Conservation (phyloP, 257 asterid genomes). For the Penstemon eatonii region DNA sequence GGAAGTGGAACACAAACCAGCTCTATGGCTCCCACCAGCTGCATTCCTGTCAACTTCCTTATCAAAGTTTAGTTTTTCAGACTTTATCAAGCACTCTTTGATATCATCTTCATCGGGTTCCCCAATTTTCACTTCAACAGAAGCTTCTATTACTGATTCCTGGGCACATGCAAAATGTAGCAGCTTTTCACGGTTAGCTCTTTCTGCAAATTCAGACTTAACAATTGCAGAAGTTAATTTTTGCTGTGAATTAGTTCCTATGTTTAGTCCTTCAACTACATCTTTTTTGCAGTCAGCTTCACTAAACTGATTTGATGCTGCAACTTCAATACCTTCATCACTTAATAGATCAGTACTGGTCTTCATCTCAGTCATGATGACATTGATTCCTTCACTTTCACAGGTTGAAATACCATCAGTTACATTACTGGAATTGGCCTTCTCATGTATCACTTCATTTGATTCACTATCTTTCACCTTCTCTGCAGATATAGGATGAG, state of each 20-base stretch:
- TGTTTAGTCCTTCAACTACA: constrained; percentile 31
- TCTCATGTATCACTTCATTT: constrained; percentile 33
- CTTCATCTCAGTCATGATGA: constrained; percentile 28
- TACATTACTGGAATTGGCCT: constrained; percentile 22
- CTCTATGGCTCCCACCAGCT: constrained; percentile 28
- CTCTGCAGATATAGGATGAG: constrained; percentile 28
- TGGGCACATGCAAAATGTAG: constrained; percentile 23
- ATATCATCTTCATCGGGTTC: constrained; percentile 33
- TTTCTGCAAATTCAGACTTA: constrained; percentile 33
- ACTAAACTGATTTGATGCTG: constrained; percentile 21
- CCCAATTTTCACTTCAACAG: constrained; percentile 29
- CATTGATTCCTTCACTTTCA: constrained; percentile 28
- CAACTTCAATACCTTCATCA: constrained; percentile 37
- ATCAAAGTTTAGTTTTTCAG: constrained; percentile 28
- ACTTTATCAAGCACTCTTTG: constrained; percentile 18
- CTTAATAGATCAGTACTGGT: constrained; percentile 17
- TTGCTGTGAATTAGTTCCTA: constrained; percentile 15
- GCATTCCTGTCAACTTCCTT: constrained; percentile 19
- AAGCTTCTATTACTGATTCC: constrained; percentile 29
- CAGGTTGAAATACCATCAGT: constrained; percentile 25
- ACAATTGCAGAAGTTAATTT: constrained; percentile 25
- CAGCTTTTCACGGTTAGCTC: constrained; percentile 27
- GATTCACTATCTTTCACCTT: constrained; percentile 34
- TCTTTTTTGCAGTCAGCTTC: constrained; percentile 27
- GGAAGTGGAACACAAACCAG: constrained; percentile 25